Evolutionary conservation across 2,329 filamentous ascomycete genomes (phyloP), one percentile per base, ranked within the genome.

Genomic region (Colletotrichum navitas): DNA sequence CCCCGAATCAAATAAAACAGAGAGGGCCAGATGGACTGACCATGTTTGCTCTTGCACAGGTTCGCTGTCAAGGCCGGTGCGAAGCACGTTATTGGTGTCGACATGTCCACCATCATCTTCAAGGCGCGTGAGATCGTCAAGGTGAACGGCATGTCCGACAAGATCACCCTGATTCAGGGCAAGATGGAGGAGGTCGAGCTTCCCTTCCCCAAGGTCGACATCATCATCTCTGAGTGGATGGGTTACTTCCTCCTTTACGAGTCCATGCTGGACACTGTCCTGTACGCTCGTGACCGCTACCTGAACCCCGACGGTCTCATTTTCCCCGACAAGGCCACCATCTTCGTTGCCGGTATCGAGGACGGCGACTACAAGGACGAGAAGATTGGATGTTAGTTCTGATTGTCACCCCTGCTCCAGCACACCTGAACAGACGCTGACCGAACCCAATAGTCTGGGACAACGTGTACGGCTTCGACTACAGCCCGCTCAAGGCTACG

Each of bases 191-290:
- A 99, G 85, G 94, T 99, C 56, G 87, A 93, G 79, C 87, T 99
- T 74, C 96, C 96, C 26, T 97, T 93, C 84, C 92, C 94, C 79
- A 93, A 98, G 85, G 96, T 99, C 75, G 96, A 99, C 80, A 99
- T 99, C 81, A 99, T 99, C 85, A 97, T 99, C 82, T 98, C 95
- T 2, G 96, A 99, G 87, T 99, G 96, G 96, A 99, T 99, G 96
- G 96, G 96, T 43, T 99, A 99, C 86, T 98, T 98, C 87, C 86
- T 99, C 64, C 91, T 99, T 73, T 99, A 99, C 85, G 96, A 99
- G 90, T 93, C 90, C 89, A 99, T 99, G 96, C 85, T 99, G 80
- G 96, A 99, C 85, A 99, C 96, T 41, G 96, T 99, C 62, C 89
- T 99, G 71, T 98, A 98, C 81, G 96, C 96, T 34, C 92, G 96